Conservation (phyloP, 1,284 basidiomycete genomes). For the Pseudomicrostroma phylloplanum region DNA sequence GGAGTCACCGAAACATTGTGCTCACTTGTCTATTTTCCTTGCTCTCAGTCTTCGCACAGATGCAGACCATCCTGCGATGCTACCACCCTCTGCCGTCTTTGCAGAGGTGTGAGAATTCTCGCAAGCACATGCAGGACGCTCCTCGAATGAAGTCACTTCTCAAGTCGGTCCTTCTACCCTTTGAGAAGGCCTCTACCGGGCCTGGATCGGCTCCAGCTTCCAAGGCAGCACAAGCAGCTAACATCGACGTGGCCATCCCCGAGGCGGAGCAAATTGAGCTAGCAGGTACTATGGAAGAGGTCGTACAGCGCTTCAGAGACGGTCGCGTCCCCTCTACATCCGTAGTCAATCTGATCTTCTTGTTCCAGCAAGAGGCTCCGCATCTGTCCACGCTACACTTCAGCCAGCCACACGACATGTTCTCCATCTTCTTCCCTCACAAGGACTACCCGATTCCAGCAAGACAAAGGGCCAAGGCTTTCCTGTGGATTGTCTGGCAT, state of each 20-base stretch:
- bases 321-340: constrained; percentile 28
- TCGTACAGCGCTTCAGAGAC: constrained; percentile 31
- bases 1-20: no score
- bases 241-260: constrained; percentile 10
- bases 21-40: no score
- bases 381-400: constrained; percentile 43
- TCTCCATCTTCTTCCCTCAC: constrained; percentile 46
- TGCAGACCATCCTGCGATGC: constrained; percentile 71
- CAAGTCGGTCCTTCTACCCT: constrained; percentile 68
- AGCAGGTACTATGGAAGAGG: constrained; percentile 22
- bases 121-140: constrained; percentile 71
- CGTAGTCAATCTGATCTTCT: constrained; percentile 45
- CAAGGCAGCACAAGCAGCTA: constrained; percentile 21
- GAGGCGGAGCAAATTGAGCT: constrained; percentile 3
- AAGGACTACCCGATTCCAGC: constrained; percentile 32
- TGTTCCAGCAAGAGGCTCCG: constrained; percentile 33
- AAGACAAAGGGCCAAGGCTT: constrained; percentile 33
- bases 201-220: constrained; percentile 24
- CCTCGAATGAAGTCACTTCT: constrained; percentile 70
- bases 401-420: constrained; percentile 34
- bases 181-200: constrained; percentile 56
- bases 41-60: constrained; percentile 56
- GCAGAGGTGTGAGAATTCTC: constrained; percentile 60
- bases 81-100: constrained; percentile 75
- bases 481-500: constrained; percentile 48